Evolutionary conservation across 169 alveolate species (phyloP).

Genomic region (Cryptosporidium tyzzeri): DNA sequence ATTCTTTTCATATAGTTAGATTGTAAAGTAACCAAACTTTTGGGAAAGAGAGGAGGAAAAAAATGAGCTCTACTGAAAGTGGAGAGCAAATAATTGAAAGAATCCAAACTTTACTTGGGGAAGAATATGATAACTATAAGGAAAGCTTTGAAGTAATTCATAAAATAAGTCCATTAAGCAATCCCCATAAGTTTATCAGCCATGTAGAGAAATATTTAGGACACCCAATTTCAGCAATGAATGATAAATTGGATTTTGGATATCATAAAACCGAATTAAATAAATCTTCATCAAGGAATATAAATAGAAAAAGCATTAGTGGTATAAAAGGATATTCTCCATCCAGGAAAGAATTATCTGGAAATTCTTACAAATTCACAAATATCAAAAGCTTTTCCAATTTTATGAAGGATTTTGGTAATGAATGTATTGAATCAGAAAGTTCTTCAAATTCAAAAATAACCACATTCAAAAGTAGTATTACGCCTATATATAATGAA

Average conservation of each 20-base stretch:
- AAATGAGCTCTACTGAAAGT: slow-evolving; percentile 32
- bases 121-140: slow-evolving; percentile 62
- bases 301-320: neutral
- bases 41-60: neutral
- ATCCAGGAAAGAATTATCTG: neutral
- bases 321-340: neutral
- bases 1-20: neutral
- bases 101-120: slow-evolving; percentile 42
- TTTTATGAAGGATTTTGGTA: neutral
- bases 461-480: neutral
- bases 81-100: slow-evolving; percentile 28
- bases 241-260: neutral
- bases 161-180: slow-evolving; percentile 29
- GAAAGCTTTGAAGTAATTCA: slow-evolving; percentile 60
- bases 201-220: slow-evolving; percentile 70
- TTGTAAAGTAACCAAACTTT: neutral
- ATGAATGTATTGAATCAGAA: neutral
- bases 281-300: neutral
- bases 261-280: neutral
- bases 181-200: slow-evolving; percentile 54
- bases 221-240: slow-evolving; percentile 18
- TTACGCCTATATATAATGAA: slow-evolving; percentile 18
- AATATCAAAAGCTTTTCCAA: slow-evolving; percentile 33
- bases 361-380: neutral
- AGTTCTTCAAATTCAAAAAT: neutral